Base-by-base conservation (phyloP, 2,329 filamentous ascomycete genomes). In the Arthrobotrys megalospora region DNA sequence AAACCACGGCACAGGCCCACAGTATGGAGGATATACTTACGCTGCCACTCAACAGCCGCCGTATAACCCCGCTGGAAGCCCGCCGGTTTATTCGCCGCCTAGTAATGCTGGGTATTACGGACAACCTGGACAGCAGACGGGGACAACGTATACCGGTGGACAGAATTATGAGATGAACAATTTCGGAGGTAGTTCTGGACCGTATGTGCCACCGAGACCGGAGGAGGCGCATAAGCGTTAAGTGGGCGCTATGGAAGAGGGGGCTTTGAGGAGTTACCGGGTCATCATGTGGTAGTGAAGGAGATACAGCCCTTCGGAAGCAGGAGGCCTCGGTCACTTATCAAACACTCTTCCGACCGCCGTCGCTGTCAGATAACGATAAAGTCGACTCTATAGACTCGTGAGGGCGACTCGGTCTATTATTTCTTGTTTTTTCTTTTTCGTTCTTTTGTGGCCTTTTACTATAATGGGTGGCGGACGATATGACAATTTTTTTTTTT, bases 11-110 rank as follows among this genome's bases (percentile, higher is more conserved):
- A 75, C 64, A 7, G 72, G 72, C n/a, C 73, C 73, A 6, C 73
- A 77, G 45, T 77, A 77, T 43, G 66, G 66, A 28, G 73, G 73
- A 6, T 68, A 77, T 4, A 71, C 66, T 6, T 77, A 77, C 38
- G 67, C 58, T 38, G 50, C 73, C 3, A 52, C 47, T n/a, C 36
- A 60, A 28, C 36, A 60, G 19, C 16, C 55, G 4, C 16, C 21
- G n/a, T 58, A 55, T 8, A 65, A 63, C 53, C 45, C 53, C 34
- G 10, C 68, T 3, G 36, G 32, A 34, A 76, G 72, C 28, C 73
- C 73, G 19, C 73, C 73, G 43, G 53, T 36, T 28, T 77, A 77
- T 53, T 60, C 50, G 3, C 55, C 55, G 11, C 41, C 60, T 14
- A n/a, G 48, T 11, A 77, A 77, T 47, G 60, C 41, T 6, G 73